Base-by-base conservation (phyloP, 192 early-diverging fungal genomes). In the Linnemannia elongata region DNA sequence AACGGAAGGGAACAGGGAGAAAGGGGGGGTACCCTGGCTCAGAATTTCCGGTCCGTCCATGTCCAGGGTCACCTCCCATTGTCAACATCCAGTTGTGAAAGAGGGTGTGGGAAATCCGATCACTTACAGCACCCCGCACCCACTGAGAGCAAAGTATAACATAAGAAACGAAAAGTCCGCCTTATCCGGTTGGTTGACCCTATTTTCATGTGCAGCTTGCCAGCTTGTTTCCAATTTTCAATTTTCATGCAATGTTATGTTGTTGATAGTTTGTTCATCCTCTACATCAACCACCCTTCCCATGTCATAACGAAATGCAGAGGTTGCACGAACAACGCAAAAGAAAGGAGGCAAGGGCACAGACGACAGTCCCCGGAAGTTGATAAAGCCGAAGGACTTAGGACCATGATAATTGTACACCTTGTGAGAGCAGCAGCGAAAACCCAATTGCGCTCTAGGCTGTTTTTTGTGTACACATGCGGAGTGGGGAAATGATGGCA, bases 371-470 rank as follows among this genome's bases (percentile, higher is more conserved):
- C 33, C 35, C 60, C 60, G 60, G 60, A 66, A 33, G 27, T 33
- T 35, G 60, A 66, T 33, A 66, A 66, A 30, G 60, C 60, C 60
- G 60, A 66, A 66, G 60, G 60, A 66, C 60, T 30, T 66, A 66
- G 9, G 3, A 30, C 10, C 60, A 30, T 66, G 60, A 5, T 6
- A 39, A 39, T 39, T 39, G 38, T 66, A 13, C 17, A 66, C 60
- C 9, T 66, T 33, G n/a, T 33, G 6, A 10, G 3, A 13, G 15
- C 60, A 66, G 15, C 2, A 55, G 24, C 54, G 20, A 66, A 12
- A 66, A 27, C 60, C 4, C 60, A 66, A 33, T 66, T 60, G 57
- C 27, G 22, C 57, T 8, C n/a, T 66, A 66, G 60, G 1, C 10
- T 66, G 30, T 66, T 30, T 30, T 33, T 24, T n/a, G 7, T 63